Evolutionary conservation across 257 asterid genomes (phyloP).

Genomic region (Lycium barbarum): DNA sequence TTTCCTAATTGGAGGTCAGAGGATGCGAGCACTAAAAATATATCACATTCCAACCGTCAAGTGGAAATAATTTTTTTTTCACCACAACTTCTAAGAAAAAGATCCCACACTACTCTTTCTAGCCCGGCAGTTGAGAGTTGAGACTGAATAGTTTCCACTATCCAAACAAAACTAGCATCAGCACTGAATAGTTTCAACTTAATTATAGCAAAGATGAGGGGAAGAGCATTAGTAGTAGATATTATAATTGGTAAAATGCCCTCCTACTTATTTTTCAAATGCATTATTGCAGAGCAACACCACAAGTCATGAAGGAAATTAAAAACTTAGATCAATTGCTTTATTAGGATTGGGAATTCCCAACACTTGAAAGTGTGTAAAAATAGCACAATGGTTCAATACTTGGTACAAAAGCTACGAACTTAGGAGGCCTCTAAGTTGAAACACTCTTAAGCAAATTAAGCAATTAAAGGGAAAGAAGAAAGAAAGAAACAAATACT

Average conservation of each 20-base stretch:
- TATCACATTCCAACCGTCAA: neutral
- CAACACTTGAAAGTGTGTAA: neutral
- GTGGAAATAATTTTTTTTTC: no score
- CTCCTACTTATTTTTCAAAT: constrained; percentile 11
- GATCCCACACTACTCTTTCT: no score
- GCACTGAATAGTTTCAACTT: neutral
- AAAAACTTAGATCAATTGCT: neutral
- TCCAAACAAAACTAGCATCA: neutral
- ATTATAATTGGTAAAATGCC: constrained; percentile 30
- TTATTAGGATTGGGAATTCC: neutral
- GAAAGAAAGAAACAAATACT: neutral
- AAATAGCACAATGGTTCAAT: neutral
- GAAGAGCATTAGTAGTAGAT: neutral
- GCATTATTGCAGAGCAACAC: neutral
- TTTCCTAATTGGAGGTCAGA: neutral
- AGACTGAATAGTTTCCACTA: neutral
- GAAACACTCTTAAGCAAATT: neutral
- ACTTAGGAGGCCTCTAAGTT: neutral
- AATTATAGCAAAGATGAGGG: neutral
- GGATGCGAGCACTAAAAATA: neutral
- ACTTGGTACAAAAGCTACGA: neutral
- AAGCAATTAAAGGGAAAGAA: neutral
- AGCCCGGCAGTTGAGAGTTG: no score
- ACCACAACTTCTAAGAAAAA: no score
- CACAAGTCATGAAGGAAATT: neutral